Base-by-base conservation (phyloP, 2,329 filamentous ascomycete genomes). In the Amylocarpus encephaloides region DNA sequence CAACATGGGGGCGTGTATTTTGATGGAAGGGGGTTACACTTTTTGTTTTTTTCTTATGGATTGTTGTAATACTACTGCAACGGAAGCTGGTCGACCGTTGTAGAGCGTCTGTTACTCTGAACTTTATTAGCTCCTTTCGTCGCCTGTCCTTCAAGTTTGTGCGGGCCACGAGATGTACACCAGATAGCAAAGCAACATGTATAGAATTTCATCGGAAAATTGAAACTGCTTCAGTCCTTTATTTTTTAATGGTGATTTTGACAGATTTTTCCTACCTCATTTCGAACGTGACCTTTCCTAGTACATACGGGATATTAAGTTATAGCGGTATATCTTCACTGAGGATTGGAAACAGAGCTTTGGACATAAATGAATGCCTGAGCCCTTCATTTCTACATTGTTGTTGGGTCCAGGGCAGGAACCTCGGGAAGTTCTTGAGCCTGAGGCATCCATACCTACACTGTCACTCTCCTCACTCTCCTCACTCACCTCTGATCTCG, bases 1-100 rank as follows among this genome's bases (percentile, higher is more conserved):
- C 16, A 16, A 19, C n/a, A 45, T 16, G 49, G 53, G 43, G 48
- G 55, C 42, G 52, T 56, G 55, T 61, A 54, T 52, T 53, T 46
- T 55, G 59, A 59, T 50, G 53, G 58, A 16, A 46, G 46, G 52
- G 47, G 49, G 50, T 45, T 46, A 33, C 15, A 18, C 5, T 32
- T 49, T 48, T 40, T 56, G 48, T 32, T 41, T 52, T 64, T 62
- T 51, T 58, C 60, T 62, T 64, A 26, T 7, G 61, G 50, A 56
- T 64, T 62, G 52, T 63, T 65, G 62, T 66, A 66, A 65, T 65
- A 58, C 48, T 54, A 55, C 39, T 59, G 54, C 52, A 58, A 53
- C 59, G 61, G 61, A 50, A 59, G 59, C 59, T 57, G 64, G 63
- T 58, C 51, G 45, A 60, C 61, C 56, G 62, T 62, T 48, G 49